phyloP scores from a whole-genome alignment of 148 eudicot species.

The Rheum nobile region DNA sequence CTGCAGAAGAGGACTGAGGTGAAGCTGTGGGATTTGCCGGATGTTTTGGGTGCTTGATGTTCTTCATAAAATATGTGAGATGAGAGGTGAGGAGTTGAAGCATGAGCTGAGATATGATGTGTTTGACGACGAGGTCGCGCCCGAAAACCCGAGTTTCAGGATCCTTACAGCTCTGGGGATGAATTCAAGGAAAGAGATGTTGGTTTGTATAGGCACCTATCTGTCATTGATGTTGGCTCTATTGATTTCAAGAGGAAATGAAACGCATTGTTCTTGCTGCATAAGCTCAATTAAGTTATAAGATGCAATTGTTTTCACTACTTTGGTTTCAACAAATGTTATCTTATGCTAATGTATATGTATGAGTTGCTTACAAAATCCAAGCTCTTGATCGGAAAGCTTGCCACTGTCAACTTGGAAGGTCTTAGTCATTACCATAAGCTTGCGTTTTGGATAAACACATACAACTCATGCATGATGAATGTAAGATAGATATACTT shows the following conservation, averaged over 20 bases:
- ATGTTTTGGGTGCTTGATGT: slow-evolving; percentile 65
- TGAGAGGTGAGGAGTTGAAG: slow-evolving; percentile 29
- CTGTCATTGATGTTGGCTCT: slow-evolving; percentile 44
- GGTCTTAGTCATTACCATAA: slow-evolving; percentile 86
- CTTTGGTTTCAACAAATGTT: too few species aligned
- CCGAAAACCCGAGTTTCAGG: slow-evolving; percentile 26
- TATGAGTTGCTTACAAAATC: background rate
- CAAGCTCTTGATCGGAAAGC: slow-evolving; percentile 74
- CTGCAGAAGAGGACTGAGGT: slow-evolving; percentile 71
- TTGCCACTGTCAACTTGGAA: slow-evolving; percentile 54
- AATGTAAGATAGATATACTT: slow-evolving; percentile 42
- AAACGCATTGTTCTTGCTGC: slow-evolving; percentile 61
- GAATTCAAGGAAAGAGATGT: slow-evolving; percentile 45
- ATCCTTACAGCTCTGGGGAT: slow-evolving; percentile 45
- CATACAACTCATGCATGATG: slow-evolving; percentile 91
- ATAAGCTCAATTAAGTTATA: slow-evolving; percentile 61
- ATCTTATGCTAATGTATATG: too few species aligned
- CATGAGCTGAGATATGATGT: slow-evolving; percentile 28
- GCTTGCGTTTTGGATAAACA: slow-evolving; percentile 97
- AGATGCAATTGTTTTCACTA: too few species aligned
- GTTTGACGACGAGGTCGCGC: slow-evolving; percentile 46
- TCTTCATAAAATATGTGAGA: slow-evolving; percentile 63
- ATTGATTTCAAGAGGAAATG: slow-evolving; percentile 58
- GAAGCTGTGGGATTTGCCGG: slow-evolving; percentile 59
- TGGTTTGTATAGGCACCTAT: slow-evolving; percentile 51